These are phyloP conservation scores for Penicillium macrosclerotiorum DNA, from an alignment of 495 filamentous ascomycete genomes.

Conservation along the genomic window DNA sequence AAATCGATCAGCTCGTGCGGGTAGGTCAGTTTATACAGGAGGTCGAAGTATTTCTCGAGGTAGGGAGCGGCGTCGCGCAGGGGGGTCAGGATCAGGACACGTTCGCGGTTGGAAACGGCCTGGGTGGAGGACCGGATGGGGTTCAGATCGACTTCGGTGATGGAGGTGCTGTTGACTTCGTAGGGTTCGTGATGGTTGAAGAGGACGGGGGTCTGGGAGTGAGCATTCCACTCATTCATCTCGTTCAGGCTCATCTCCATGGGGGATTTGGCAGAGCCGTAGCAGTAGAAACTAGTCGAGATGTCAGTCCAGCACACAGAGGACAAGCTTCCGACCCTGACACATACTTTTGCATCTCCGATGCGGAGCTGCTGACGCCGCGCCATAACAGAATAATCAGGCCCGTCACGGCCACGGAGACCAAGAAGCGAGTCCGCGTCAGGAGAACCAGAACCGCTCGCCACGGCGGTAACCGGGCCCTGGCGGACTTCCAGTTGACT, in stretches of 20 bases:
- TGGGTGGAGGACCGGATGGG: slow-evolving; percentile 75
- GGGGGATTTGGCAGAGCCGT: slow-evolving; percentile 86
- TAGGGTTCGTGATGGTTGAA: slow-evolving; percentile 93
- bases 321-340: background rate
- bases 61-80: slow-evolving; percentile 83
- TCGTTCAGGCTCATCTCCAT: slow-evolving; percentile 93
- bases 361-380: slow-evolving; percentile 74
- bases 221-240: slow-evolving; percentile 81
- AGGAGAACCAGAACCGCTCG: slow-evolving; percentile 75
- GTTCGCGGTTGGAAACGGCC: slow-evolving; percentile 75
- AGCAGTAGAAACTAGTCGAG: slow-evolving; percentile 84
- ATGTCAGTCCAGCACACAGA: slow-evolving; percentile 17
- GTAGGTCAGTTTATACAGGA: slow-evolving; percentile 85
- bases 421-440: slow-evolving; percentile 74
- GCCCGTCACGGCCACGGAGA: slow-evolving; percentile 68
- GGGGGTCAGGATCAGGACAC: slow-evolving; percentile 92
- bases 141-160: slow-evolving; percentile 80
- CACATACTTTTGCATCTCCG: slow-evolving; percentile 86
- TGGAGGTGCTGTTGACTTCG: slow-evolving; percentile 76
- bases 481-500: slow-evolving; percentile 89
- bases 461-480: slow-evolving; percentile 75
- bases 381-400: slow-evolving; percentile 87
- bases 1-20: slow-evolving; percentile 95
- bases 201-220: slow-evolving; percentile 86
- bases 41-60: slow-evolving; percentile 87